phyloP scores from a whole-genome alignment of 768 basidiomycete species.

The Boletus subcaerulescens region DNA sequence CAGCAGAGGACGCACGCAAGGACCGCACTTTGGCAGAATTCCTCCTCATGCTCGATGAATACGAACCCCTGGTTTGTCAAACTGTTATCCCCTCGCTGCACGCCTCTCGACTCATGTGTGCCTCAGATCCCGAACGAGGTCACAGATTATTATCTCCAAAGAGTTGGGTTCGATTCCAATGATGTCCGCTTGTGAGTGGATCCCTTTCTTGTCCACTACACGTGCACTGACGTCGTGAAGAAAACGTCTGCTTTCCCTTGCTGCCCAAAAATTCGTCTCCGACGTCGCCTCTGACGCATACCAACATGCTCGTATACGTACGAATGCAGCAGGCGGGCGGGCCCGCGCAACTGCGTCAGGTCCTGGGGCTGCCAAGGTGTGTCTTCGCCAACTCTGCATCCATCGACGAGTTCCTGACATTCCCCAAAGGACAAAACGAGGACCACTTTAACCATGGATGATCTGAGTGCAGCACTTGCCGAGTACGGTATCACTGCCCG shows the following conservation, averaged over 20 bases:
- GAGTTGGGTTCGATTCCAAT: conserved; percentile 93
- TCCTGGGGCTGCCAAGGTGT: conserved; percentile 62
- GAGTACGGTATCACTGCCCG: conserved; percentile 95
- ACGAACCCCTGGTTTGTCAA: conserved; percentile 80
- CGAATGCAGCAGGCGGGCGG: conserved; percentile 77
- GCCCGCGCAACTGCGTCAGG: conserved; percentile 55
- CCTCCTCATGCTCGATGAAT: conserved; percentile 93
- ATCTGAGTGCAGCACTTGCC: conserved; percentile 85
- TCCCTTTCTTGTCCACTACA: not conserved
- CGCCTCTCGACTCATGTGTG: not conserved
- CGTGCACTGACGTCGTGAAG: conserved; percentile 38
- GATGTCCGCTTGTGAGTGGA: conserved; percentile 81
- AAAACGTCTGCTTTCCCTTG: conserved; percentile 90
- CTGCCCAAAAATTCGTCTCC: conserved; percentile 96
- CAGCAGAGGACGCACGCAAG: conserved; percentile 78
- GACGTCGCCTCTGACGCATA: conserved; percentile 97
- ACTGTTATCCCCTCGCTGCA: not conserved
- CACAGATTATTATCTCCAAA: conserved; percentile 94
- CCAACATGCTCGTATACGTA: conserved; percentile 94
- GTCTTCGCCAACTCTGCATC: conserved; percentile 15
- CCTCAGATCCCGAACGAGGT: conserved; percentile 93
- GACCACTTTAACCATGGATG: conserved; percentile 96
- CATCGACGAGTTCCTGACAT: conserved; percentile 5
- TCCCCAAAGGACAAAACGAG: conserved; percentile 77
- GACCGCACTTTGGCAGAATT: conserved; percentile 92